Evolutionary conservation across 2,329 filamentous ascomycete species (phyloP).

Genomic region (Teratosphaeria nubilosa): DNA sequence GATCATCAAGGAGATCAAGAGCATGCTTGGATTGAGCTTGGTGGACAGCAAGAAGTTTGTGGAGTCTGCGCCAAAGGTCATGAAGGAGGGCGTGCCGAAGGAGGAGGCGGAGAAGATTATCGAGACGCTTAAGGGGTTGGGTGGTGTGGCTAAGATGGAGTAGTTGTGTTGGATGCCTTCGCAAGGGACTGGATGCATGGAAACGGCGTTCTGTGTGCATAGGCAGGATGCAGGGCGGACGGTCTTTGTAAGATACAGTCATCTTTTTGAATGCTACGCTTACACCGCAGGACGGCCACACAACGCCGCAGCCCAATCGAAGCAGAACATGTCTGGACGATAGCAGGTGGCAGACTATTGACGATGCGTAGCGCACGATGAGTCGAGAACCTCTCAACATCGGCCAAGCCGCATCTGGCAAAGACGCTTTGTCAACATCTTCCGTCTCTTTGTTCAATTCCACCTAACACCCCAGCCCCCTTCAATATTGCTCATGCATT

Average conservation of each 20-base stretch:
- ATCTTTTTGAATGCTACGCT: background rate
- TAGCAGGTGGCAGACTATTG: background rate
- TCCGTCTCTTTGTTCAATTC: background rate
- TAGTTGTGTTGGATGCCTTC: conserved; percentile 37
- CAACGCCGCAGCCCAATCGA: background rate
- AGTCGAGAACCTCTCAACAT: background rate
- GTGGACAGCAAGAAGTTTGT: conserved; percentile 99
- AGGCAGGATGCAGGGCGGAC: background rate
- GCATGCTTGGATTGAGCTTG: conserved; percentile 83
- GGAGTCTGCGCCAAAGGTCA: conserved; percentile 90
- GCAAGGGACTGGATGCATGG: background rate
- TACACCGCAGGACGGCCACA: background rate
- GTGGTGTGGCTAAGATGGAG: conserved; percentile 84
- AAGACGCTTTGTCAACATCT: background rate
- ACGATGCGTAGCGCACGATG: background rate
- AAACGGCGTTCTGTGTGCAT: background rate
- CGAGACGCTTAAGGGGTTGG: conserved; percentile 83
- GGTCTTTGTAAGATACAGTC: background rate
- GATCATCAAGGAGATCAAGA: conserved; percentile 99
- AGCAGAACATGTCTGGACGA: background rate
- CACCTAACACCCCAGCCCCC: background rate
- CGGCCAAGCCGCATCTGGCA: background rate
- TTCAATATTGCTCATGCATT: background rate
- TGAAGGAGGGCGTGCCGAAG: conserved; percentile 99
- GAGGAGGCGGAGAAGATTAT: conserved; percentile 99